Evolutionary conservation across 257 asterid species (phyloP).

Genomic region (Rauvolfia tetraphylla): DNA sequence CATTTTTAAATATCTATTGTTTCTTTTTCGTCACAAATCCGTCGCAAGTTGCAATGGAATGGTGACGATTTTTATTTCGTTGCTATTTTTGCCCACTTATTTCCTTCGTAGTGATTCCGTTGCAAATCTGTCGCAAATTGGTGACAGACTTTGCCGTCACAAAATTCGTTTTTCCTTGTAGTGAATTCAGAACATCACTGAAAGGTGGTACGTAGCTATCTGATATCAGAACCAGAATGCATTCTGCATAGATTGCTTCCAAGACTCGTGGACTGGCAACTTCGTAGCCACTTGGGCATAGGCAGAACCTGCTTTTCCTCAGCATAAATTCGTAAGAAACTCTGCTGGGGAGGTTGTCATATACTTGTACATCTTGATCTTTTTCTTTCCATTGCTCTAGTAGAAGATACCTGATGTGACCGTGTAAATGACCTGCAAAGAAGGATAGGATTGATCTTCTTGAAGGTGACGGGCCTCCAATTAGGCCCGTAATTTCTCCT

Average conservation of each 20-base stretch:
- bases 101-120: too few relatives aligned
- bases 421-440: slow-evolving; percentile 58
- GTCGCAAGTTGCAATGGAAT: too few relatives aligned
- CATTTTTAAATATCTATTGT: too few relatives aligned
- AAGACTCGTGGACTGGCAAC: slow-evolving; percentile 50
- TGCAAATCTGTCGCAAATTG: too few relatives aligned
- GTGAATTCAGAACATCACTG: slow-evolving; percentile 35
- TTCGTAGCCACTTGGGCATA: slow-evolving; percentile 50
- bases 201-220: slow-evolving; percentile 39
- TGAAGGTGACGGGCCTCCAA: slow-evolving; percentile 68
- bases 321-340: slow-evolving; percentile 32
- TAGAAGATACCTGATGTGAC: slow-evolving; percentile 23
- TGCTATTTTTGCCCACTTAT: too few relatives aligned
- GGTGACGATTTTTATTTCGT: too few relatives aligned
- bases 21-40: too few relatives aligned
- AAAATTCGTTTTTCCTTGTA: too few relatives aligned
- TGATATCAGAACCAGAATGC: slow-evolving; percentile 43
- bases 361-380: slow-evolving; percentile 33
- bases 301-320: slow-evolving; percentile 32
- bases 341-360: slow-evolving; percentile 26
- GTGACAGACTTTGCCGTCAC: too few relatives aligned
- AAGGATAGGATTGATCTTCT: slow-evolving; percentile 61
- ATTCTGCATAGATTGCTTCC: slow-evolving; percentile 47
- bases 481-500: slow-evolving; percentile 52
- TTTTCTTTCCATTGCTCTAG: slow-evolving; percentile 62